Evolutionary conservation across 2,329 filamentous ascomycete genomes (phyloP), one percentile per base, ranked within the genome.

Genomic region (Raffaelea arxii): DNA sequence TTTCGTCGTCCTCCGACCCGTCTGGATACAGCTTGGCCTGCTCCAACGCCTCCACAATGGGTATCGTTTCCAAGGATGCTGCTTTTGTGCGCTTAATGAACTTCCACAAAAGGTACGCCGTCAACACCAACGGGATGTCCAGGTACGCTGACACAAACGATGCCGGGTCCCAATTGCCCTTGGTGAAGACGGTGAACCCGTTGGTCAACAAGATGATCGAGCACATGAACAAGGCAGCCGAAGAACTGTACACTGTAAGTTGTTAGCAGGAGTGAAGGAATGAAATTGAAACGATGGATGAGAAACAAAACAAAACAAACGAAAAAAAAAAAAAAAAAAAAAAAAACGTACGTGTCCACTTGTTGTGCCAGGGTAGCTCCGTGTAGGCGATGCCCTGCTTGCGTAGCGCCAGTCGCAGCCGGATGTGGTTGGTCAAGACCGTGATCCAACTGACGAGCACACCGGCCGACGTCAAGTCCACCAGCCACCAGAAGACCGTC

Each of bases 371-470:
- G 0, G 80, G 80, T 24, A 84, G 59, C 5, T 68, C 64, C 6
- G 57, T 55, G 0, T 62, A 48, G 0, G 72, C 62, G 25, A 83
- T 75, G 0, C 67, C 68, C 58, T 83, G 80, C 48, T 61, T 66
- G 11, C 30, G 27, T n/a, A 51, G 37, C 9, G 52, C 52, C n/a
- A 41, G 44, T 70, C 79, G 77, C 63, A 86, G 85, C 10, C 72
- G 72, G 46, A 86, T 65, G 60, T 85, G 80, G 58, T 77, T 82
- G 42, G 71, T 55, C 58, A 69, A 75, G 61, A 85, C 84, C 58
- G 77, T 77, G 6, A 75, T 71, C 83, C 84, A 88, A 32, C 74
- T 78, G 54, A 86, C 83, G 60, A 86, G 80, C 6, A 80, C 82
- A 4, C 79, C 80, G 6, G 83, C 78, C 44, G 79, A 76, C 14